Base-by-base conservation (phyloP, 306 rosid genomes). In the Clitoria ternatea region DNA sequence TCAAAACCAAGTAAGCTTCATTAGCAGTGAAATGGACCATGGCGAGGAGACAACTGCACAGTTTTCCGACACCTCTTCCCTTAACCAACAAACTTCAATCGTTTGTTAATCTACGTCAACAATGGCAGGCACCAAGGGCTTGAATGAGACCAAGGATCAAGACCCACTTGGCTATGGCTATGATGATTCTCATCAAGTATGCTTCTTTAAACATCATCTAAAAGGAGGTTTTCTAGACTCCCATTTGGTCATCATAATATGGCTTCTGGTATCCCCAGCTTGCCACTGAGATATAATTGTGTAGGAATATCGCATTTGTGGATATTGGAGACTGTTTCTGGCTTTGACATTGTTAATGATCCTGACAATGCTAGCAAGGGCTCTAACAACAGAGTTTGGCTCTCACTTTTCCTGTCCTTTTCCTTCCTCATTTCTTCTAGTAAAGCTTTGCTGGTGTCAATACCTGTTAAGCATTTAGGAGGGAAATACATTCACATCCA, bases 241-340 rank as follows among this genome's bases (percentile, higher is more conserved):
- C 44, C 81, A 66, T 82, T 44, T 80, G 54, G 72, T 90, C 85
- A 85, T 90, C 85, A 85, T 69, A 84, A 81, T 84, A 85, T 85
- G 23, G 86, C 87, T 66, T 87, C 83, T 37, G 79, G 84, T 39
- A 85, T 79, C 35, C 92, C 89, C 12, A 84, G 86, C 56, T 90
- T 85, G 77, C 85, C 74, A 60, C 82, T 83, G 14, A 90, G 96
- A 73, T 90, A 94, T 72, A 87, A 66, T 55, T 89, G 94, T 15
- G 85, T 84, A 13, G 92, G 94, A 17, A 90, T 82, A 27, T 94
- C 97, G 6, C 97, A 88, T 77, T 83, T 94, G 72, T 86, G 96
- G 45, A 88, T 89, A 73, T 72, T 75, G 20, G 94, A 77, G 23
- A 89, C 90, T 2, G 87, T 61, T 9, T 90, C 98, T 11, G 85